Percentiles rank a stretch among this genome's conserved stretches.
Evolutionary conservation across 345 rosid genomes (phyloP).

Genomic region (Rubroshorea leprosula): DNA sequence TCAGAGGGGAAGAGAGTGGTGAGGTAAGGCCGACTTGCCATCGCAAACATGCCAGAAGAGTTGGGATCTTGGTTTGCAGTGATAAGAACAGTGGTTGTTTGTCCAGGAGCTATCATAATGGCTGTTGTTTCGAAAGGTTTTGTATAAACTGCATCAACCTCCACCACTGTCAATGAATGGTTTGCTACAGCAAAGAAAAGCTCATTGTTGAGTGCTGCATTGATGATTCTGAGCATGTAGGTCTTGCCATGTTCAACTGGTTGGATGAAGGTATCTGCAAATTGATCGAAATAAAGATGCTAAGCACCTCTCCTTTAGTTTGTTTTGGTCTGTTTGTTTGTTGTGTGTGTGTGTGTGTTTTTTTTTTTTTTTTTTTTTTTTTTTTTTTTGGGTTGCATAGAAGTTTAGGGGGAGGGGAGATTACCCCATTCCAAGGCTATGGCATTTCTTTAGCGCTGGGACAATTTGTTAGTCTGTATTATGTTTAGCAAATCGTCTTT

Average conservation of each 20-base stretch:
- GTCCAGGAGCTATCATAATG: conserved; percentile 63
- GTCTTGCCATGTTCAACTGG: conserved; percentile 48
- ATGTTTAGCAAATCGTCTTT: background rate
- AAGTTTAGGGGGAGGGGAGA: no score
- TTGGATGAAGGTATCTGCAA: conserved; percentile 42
- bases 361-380: no score
- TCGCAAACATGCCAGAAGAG: conserved; percentile 32
- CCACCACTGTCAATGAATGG: conserved; percentile 50
- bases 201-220: conserved; percentile 57
- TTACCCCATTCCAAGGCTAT: no score
- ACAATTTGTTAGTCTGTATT: no score
- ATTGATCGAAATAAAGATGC: background rate
- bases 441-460: no score
- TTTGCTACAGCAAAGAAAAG: conserved; percentile 54
- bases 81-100: conserved; percentile 58
- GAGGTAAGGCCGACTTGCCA: conserved; percentile 55
- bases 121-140: conserved; percentile 47
- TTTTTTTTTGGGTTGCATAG: no score
- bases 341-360: no score
- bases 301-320: background rate
- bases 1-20: conserved; percentile 44
- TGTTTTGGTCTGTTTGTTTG: no score
- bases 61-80: conserved; percentile 32
- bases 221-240: conserved; percentile 55
- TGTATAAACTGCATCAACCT: conserved; percentile 54